phyloP scores from a whole-genome alignment of 2,329 filamentous ascomycete species.

The Tothia fuscella region DNA sequence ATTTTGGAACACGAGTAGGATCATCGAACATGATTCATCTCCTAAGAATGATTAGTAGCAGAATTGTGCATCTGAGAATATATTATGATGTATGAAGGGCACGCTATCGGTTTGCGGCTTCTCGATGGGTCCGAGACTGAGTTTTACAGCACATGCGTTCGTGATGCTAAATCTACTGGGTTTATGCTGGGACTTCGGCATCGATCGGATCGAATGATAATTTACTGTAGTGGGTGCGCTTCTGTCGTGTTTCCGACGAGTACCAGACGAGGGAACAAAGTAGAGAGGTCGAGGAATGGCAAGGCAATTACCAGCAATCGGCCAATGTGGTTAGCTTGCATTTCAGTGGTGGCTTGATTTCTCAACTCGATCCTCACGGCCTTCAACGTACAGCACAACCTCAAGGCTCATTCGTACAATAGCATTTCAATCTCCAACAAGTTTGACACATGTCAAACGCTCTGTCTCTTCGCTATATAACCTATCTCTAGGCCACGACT shows the following conservation, averaged over 20 bases:
- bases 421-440: not conserved
- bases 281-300: not conserved
- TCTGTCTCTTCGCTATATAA: not conserved
- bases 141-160: not conserved
- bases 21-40: too few species aligned
- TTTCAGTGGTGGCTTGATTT: not conserved
- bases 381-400: not conserved
- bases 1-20: too few species aligned
- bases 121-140: not conserved
- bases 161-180: not conserved
- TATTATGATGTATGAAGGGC: not conserved
- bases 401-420: not conserved
- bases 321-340: not conserved
- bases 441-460: too few species aligned
- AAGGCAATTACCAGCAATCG: not conserved
- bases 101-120: not conserved
- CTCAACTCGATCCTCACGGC: not conserved
- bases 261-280: not conserved
- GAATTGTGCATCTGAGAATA: not conserved
- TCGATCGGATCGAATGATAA: too few species aligned
- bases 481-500: not conserved
- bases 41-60: too few species aligned
- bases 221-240: too few species aligned
- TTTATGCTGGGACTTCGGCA: too few species aligned
- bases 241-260: not conserved